A percentile compares a stretch with the other conserved stretches of the same genome.
phyloP scores from a whole-genome alignment of 441 rosid species.

The Syzygium malaccense region DNA sequence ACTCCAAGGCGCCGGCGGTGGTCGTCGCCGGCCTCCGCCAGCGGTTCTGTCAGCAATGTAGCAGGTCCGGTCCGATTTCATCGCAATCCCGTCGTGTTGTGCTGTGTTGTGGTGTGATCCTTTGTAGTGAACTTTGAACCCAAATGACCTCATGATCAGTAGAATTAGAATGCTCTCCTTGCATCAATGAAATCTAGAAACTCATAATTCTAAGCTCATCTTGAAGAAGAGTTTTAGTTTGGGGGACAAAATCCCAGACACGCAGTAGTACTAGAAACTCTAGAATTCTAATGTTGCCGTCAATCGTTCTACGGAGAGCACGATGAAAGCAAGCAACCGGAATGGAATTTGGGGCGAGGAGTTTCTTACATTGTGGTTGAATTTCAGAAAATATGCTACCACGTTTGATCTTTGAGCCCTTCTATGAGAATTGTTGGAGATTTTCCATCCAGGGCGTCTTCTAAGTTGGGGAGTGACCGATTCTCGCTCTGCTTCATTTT shows the following conservation, averaged over 20 bases:
- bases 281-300: neutral
- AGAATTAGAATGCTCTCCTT: neutral
- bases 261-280: neutral
- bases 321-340: neutral
- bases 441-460: neutral
- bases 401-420: neutral
- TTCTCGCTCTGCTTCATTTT: neutral
- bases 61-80: slow-evolving; percentile 31
- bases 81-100: neutral
- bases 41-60: slow-evolving; percentile 72
- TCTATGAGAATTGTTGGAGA: neutral
- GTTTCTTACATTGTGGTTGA: neutral
- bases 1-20: slow-evolving; percentile 50
- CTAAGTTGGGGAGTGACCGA: neutral
- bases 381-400: neutral
- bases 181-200: neutral
- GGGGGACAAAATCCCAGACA: neutral
- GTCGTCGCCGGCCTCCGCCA: slow-evolving; percentile 41
- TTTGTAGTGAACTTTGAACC: neutral
- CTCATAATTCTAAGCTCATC: neutral
- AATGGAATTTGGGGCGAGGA: neutral
- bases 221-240: neutral
- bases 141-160: neutral
- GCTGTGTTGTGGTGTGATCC: neutral
- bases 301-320: neutral